Conservation (phyloP, 352 stramenopile species). For the Globisporangium spinosum region DNA sequence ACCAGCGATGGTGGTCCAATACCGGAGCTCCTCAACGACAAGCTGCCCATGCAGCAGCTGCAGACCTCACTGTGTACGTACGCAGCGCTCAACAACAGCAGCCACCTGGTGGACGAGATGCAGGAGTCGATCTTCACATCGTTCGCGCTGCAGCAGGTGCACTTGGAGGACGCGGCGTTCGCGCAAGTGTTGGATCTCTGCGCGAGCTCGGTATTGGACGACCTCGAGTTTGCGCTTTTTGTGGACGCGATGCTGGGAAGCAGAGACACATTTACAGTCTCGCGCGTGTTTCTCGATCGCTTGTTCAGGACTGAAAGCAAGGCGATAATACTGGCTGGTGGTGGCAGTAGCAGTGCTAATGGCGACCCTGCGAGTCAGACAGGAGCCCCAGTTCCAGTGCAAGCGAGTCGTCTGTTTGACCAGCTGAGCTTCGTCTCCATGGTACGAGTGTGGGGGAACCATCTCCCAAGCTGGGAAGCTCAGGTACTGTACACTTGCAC, state of each 20-base stretch:
- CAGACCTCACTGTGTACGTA: conserved; percentile 34
- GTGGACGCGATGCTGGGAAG: conserved; percentile 12
- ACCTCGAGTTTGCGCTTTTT: conserved; percentile 25
- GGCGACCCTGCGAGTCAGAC: background rate
- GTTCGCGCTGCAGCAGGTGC: conserved; percentile 20
- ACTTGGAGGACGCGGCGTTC: conserved; percentile 17
- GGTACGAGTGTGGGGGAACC: conserved; percentile 36
- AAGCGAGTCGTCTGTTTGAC: conserved; percentile 24
- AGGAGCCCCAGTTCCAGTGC: background rate
- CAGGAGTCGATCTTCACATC: conserved; percentile 22
- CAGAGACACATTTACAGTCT: background rate
- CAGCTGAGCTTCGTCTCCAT: conserved; percentile 22
- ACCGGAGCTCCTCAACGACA: background rate
- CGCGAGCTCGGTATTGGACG: conserved; percentile 19
- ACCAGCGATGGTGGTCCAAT: background rate
- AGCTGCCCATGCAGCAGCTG: conserved; percentile 31
- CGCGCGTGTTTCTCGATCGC: background rate
- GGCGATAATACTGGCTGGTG: background rate
- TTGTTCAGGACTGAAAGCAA: conserved; percentile 4
- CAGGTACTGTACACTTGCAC: conserved; percentile 2
- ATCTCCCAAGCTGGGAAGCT: conserved; percentile 34
- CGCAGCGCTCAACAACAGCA: conserved; percentile 18
- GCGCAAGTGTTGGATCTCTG: conserved; percentile 31
- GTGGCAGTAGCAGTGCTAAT: background rate
- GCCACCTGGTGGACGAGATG: conserved; percentile 27